Base-by-base conservation (phyloP, 176 grass and related monocot species). In the Cenchrus americanus region DNA sequence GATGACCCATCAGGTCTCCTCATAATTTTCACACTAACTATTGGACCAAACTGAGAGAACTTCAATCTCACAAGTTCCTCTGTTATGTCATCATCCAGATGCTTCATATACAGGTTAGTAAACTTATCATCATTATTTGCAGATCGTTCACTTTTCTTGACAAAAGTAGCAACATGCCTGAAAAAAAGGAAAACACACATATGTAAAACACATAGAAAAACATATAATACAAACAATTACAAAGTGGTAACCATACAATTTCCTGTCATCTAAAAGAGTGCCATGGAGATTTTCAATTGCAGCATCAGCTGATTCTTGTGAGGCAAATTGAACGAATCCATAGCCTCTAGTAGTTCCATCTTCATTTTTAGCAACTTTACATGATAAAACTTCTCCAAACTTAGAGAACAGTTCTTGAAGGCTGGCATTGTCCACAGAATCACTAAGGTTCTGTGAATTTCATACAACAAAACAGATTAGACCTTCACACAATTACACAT, bases 91-190 rank as follows among this genome's bases (percentile, higher is more conserved):
- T 87, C 67, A 46, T 98, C 93, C 17, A 98, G 47, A 72, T 98
- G 94, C 83, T 98, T 98, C 89, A 95, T 95, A 47, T 98, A 98
- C 8, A 98, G 66, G 49, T 94, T 97, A 64, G 93, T 95, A 51
- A 88, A 95, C 42, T 86, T 93, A 21, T 76, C 90, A 63, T 98
- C 91, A 70, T 64, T 87, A 27, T 69, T 81, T 9, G 59, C 4
- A 26, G 82, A 55, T 1, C 85, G 79, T 62, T 91, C 91, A 71
- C 87, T 94, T 82, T 88, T 95, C 68, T 92, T 98, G 8, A 95
- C 48, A 12, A 98, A 98, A 41, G 81, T 82, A 17, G 85, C 89
- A 63, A 98, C 96, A 54, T 88, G 90, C 64, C 91, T 98, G 74
- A 40, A 7, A 68, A 13, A 54, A 50, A 40, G 18, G 14, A 49